Percentiles rank a stretch among this genome's conserved stretches.
These are phyloP conservation scores for Zygnema cylindricum DNA, from an alignment of 139 green algal species.

Conservation along the genomic window DNA sequence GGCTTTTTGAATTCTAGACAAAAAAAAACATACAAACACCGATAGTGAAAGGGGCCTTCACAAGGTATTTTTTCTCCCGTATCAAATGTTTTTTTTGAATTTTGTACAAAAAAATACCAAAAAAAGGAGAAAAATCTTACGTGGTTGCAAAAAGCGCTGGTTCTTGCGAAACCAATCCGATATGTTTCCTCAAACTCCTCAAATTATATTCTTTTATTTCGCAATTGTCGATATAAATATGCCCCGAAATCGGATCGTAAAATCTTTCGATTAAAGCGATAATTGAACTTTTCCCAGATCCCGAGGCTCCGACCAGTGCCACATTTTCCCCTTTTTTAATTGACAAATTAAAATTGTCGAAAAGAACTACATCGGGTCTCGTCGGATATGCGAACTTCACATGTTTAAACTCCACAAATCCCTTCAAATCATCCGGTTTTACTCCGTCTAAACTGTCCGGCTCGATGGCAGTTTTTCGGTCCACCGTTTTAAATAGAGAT, in stretches of 20 bases:
- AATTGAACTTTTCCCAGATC: constrained; percentile 90
- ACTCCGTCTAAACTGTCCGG: constrained; percentile 23
- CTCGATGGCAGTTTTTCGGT: constrained; percentile 48
- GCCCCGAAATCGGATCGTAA: constrained; percentile 79
- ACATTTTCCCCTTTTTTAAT: constrained; percentile 79
- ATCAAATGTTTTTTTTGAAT: background rate
- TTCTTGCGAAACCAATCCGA: constrained; percentile 88
- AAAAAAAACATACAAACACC: background rate
- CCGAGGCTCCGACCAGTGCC: constrained; percentile 87
- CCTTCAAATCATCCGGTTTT: constrained; percentile 50
- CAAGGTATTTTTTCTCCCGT: background rate
- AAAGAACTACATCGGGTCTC: constrained; percentile 56
- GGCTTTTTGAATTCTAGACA: constrained; percentile 37
- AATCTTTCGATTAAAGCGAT: constrained; percentile 88
- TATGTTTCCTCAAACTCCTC: constrained; percentile 74
- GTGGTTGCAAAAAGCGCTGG: constrained; percentile 68
- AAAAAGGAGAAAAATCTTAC: background rate
- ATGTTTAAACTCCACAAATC: constrained; percentile 70
- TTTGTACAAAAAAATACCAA: background rate
- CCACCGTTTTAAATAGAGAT: constrained; percentile 42
- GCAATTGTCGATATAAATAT: constrained; percentile 81
- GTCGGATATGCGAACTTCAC: constrained; percentile 83
- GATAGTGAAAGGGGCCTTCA: background rate
- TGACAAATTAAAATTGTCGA: constrained; percentile 70
- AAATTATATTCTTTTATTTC: constrained; percentile 80